Evolutionary conservation across 108 stramenopile species (phyloP).

Genomic region (Schizochytrium sp.): DNA sequence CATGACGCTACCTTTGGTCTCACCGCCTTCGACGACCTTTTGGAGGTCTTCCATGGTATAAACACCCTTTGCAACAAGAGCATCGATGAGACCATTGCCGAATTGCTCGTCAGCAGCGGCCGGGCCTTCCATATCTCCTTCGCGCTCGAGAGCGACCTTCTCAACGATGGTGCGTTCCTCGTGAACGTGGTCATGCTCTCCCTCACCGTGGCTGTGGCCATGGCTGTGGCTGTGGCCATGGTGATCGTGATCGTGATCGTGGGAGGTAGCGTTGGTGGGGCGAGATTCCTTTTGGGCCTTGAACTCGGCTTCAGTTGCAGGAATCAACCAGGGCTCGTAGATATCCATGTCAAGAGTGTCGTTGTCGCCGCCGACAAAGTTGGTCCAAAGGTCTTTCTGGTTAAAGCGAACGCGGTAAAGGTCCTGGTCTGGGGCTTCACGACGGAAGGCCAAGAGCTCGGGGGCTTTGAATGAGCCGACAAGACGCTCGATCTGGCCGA

Average conservation of each 20-base stretch:
- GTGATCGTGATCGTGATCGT: background rate
- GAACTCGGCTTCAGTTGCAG: background rate
- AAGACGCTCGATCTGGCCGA: background rate
- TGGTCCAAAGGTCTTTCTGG: slow-evolving; percentile 13
- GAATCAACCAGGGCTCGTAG: slow-evolving; percentile 36
- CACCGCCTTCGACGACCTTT: slow-evolving; percentile 69
- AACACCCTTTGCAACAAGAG: slow-evolving; percentile 67
- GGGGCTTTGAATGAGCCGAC: slow-evolving; percentile 38
- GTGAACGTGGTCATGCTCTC: slow-evolving; percentile 41
- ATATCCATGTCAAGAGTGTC: slow-evolving; percentile 55
- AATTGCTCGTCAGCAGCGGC: slow-evolving; percentile 61
- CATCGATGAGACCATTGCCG: slow-evolving; percentile 64
- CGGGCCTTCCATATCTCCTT: background rate
- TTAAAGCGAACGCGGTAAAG: slow-evolving; percentile 33
- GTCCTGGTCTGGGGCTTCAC: background rate
- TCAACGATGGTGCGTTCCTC: slow-evolving; percentile 56
- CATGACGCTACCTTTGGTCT: slow-evolving; percentile 66
- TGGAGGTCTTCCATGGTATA: slow-evolving; percentile 70
- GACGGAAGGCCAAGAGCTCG: slow-evolving; percentile 6
- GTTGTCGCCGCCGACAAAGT: slow-evolving; percentile 13
- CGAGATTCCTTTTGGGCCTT: background rate
- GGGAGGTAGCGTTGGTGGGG: background rate
- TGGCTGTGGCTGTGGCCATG: slow-evolving; percentile 30
- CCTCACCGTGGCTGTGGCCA: background rate
- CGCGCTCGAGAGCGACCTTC: background rate